phyloP scores from a whole-genome alignment of 2,329 filamentous ascomycete species.

The Ceratocystis destructans region DNA sequence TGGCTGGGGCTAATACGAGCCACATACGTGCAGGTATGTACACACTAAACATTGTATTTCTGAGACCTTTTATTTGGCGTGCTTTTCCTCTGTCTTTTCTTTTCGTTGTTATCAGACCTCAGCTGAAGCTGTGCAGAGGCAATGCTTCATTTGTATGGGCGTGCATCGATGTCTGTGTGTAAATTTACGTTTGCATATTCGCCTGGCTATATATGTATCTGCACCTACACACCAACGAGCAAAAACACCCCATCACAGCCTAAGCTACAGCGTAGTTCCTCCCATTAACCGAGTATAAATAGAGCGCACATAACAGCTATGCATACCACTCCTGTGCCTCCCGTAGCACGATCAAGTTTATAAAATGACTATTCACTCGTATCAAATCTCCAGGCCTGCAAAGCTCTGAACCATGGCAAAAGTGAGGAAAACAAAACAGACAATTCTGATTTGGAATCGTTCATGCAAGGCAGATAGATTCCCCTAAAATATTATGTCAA shows the following conservation, averaged over 20 bases:
- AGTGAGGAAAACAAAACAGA: not conserved
- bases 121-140: conserved; percentile 6
- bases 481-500: not conserved
- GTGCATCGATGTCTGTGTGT: not conserved
- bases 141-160: not conserved
- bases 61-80: not conserved
- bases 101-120: not conserved
- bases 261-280: not conserved
- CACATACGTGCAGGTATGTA: not conserved
- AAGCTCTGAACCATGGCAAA: not conserved
- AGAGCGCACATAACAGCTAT: not conserved
- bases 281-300: not conserved
- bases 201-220: not conserved
- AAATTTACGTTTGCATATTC: not conserved
- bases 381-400: not conserved
- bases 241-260: not conserved
- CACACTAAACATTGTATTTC: not conserved
- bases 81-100: not conserved
- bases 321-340: not conserved
- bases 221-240: not conserved
- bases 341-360: not conserved
- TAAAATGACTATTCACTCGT: not conserved
- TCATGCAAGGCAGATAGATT: not conserved
- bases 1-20: conserved; percentile 1
- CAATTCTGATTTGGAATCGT: not conserved